These are phyloP conservation scores for Myxozyma vanderwaltii DNA, from an alignment of 805 yeast species.

Conservation along the genomic window DNA sequence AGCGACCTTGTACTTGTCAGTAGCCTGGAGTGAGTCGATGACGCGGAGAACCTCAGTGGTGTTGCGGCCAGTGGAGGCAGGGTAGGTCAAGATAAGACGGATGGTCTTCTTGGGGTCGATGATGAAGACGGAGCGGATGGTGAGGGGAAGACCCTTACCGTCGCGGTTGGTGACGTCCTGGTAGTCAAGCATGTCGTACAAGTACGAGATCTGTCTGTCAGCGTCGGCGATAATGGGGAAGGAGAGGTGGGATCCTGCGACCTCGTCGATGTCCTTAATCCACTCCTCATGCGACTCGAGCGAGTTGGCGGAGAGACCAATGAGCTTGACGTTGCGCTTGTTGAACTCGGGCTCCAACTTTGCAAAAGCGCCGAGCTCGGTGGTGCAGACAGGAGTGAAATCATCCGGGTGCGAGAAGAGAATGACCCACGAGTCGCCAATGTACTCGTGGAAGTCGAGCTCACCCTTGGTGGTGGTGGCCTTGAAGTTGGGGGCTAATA, in stretches of 20 bases:
- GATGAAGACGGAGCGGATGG: conserved; percentile 89
- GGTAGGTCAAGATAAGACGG: conserved; percentile 83
- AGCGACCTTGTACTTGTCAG: conserved; percentile 78
- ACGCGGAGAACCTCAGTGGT: conserved; percentile 89
- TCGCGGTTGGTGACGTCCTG: conserved; percentile 72
- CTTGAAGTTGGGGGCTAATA: conserved; percentile 87
- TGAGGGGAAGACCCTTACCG: conserved; percentile 71
- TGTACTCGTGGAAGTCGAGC: conserved; percentile 82
- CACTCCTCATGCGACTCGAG: conserved; percentile 78
- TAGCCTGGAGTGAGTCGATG: conserved; percentile 77
- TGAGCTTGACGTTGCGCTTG: conserved; percentile 80
- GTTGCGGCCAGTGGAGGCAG: conserved; percentile 94
- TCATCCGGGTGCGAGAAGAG: conserved; percentile 95
- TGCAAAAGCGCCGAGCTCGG: conserved; percentile 93
- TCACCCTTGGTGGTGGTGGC: conserved; percentile 82
- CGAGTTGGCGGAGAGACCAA: conserved; percentile 87
- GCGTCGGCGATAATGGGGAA: conserved; percentile 93
- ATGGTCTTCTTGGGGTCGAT: conserved; percentile 90
- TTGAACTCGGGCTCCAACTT: conserved; percentile 84
- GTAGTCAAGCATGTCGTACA: conserved; percentile 86
- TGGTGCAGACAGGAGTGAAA: conserved; percentile 95
- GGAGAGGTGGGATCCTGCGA: conserved; percentile 70
- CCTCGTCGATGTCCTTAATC: conserved; percentile 90
- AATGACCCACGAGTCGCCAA: conserved; percentile 84
- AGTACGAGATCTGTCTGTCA: conserved; percentile 78